These are phyloP conservation scores for Fusarium lyarnte DNA, from an alignment of 2,329 filamentous ascomycete genomes.

Conservation along the genomic window DNA sequence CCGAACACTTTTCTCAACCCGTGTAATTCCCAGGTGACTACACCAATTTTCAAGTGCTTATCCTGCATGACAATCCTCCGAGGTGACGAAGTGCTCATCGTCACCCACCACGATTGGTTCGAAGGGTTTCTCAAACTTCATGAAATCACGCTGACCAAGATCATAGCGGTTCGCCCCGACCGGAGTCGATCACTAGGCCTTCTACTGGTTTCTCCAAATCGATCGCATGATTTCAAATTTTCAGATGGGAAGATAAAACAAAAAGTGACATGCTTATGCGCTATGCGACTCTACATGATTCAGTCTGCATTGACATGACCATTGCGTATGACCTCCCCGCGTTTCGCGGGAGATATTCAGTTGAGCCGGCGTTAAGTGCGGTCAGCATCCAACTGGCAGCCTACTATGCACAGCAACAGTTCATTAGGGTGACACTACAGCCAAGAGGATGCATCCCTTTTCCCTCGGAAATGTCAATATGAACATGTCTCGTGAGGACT, in stretches of 20 bases:
- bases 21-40: not conserved
- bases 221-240: conserved; percentile 15
- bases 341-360: conserved; percentile 14
- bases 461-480: conserved; percentile 14
- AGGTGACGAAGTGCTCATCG: not conserved
- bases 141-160: conserved; percentile 21
- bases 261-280: not conserved
- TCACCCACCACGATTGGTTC: conserved; percentile 5
- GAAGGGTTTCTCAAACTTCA: not conserved
- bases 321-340: conserved; percentile 23
- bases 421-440: not conserved
- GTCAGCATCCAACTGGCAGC: conserved; percentile 5
- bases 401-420: not conserved
- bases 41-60: not conserved
- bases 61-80: not conserved
- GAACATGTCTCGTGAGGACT: conserved; percentile 9
- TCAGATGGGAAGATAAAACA: not conserved
- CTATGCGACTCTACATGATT: conserved; percentile 8
- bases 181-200: conserved; percentile 2
- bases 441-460: conserved; percentile 1
- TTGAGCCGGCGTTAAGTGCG: not conserved
- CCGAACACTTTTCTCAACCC: not conserved
- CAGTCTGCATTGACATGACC: conserved; percentile 9
- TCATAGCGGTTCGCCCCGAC: not conserved
- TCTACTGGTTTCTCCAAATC: conserved; percentile 1